Evolutionary conservation across 2,329 filamentous ascomycete species (phyloP), one percentile per base, ranked within the genome.

Genomic region (Exophiala spinifera): DNA sequence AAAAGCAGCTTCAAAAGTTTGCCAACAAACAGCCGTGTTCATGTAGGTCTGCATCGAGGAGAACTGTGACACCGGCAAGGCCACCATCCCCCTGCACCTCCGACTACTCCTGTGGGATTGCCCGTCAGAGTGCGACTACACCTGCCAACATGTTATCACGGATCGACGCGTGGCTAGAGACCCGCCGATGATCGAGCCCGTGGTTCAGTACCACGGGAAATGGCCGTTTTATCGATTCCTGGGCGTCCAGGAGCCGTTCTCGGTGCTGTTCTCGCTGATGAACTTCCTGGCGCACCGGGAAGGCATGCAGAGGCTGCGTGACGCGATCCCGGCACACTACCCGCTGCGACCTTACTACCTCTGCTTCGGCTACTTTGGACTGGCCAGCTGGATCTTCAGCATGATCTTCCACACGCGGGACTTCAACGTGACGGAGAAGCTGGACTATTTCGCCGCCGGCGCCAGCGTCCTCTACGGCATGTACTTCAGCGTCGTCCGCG

Each of bases 191-290:
- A 74, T 82, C 59, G 71, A 83, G 25, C 81, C 85, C 10, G 73
- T 96, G 46, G 86, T 92, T 53, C 94, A 99, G 74, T 99, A 91
- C 78, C 91, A 99, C 76, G 94, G 94, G 28, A 99, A 99, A 81
- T 99, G 94, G 94, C 94, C 94, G 36, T 99, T 99, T 75, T 79
- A 86, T 71, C 88, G 94, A 62, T 81, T 96, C 67, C 74, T 95
- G 50, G 94, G 94, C 70, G 87, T 96, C 77, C 94, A 99, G 75
- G 94, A 99, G 75, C 91, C 92, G 55, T 90, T 91, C 70, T 91
- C 86, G 47, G 92, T 97, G 63, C 77, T 96, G 67, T 99, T 96
- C 79, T 95, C 89, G 61, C 79, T 96, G 48, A 82, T 95, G 67
- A 99, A 99, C 78, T 86, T 94, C 66, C 81, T 86, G 63, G 92